Conservation (phyloP, 1,284 basidiomycete genomes). For the Cutaneotrichosporon cyanovorans region DNA sequence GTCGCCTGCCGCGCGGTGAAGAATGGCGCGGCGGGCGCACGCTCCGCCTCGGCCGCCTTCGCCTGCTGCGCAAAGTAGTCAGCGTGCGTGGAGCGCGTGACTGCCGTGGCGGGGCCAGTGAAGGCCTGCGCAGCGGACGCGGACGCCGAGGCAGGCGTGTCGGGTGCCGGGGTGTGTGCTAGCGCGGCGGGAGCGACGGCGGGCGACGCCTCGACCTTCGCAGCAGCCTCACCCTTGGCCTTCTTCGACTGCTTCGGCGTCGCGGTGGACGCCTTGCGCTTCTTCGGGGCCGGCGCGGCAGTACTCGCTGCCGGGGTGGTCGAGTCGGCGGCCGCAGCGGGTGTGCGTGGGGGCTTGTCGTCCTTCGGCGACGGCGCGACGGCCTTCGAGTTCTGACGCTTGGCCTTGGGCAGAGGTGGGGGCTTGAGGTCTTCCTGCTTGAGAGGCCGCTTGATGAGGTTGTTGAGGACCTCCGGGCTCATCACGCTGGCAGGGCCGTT, state of each 20-base stretch:
- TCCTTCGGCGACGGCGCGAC: slow-evolving; percentile 8
- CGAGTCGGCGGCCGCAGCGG: slow-evolving; percentile 5
- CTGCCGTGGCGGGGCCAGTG: slow-evolving; percentile 10
- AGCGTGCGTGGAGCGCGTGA: slow-evolving; percentile 11
- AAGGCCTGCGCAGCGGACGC: slow-evolving; percentile 9
- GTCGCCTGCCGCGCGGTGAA: slow-evolving; percentile 7
- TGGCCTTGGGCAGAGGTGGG: slow-evolving; percentile 11
- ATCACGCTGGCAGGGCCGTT: slow-evolving; percentile 9
- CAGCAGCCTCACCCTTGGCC: slow-evolving; percentile 9
- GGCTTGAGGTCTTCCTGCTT: slow-evolving; percentile 22
- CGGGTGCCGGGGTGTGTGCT: slow-evolving; percentile 1
- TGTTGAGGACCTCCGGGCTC: slow-evolving; percentile 19
- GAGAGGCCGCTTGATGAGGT: slow-evolving; percentile 18
- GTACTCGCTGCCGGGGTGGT: not conserved
- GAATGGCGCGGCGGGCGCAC: slow-evolving; percentile 8
- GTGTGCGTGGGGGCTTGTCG: slow-evolving; percentile 10
- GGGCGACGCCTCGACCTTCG: slow-evolving; percentile 4
- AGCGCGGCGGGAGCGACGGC: not conserved
- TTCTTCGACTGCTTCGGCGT: slow-evolving; percentile 13
- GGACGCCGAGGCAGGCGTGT: slow-evolving; percentile 2
- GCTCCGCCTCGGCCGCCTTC: slow-evolving; percentile 12
- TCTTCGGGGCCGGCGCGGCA: not conserved
- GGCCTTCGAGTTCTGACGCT: slow-evolving; percentile 1
- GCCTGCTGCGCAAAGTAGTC: slow-evolving; percentile 19
- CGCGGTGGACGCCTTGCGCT: slow-evolving; percentile 15